Base-by-base conservation (phyloP, 169 alveolate genomes). In the Cryptosporidium baileyi region DNA sequence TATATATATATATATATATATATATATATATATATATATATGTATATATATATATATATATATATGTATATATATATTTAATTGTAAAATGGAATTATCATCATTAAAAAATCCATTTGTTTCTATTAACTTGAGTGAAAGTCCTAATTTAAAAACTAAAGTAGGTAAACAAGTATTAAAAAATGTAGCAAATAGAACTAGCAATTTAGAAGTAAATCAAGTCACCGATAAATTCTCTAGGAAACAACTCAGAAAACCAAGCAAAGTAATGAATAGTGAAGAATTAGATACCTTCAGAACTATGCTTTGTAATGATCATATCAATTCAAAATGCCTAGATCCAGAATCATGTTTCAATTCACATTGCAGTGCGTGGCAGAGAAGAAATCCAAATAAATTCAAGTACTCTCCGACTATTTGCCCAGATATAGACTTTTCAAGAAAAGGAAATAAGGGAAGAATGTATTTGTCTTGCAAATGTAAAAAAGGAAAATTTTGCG, bases 281-380 rank as follows among this genome's bases (percentile, higher is more conserved):
- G 67, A 74, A 41, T 26, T 74, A 51, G 43, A 57, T 57, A 17
- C 43, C 15, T 74, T 74, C 36, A 51, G 85, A 51, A 74, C 85
- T 26, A 28, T 54, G 22, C 15, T 74, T 36, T 74, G 85, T 28
- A 74, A 51, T 57, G 85, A 74, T 41, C 85, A 74, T 17, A 28
- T 74, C 15, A 74, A 74, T 38, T 74, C 85, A 17, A 74, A 74
- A 3, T 74, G 85, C n/a, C 24, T 74, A 3, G 74, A 74, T 40
- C 85, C 85, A 22, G 85, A 74, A 34, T 26, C 74, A 30, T 74
- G 85, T 45, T 74, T 74, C 60, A n/a, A 52, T 34, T 74, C 85
- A 9, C 85, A 74, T 30, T 74, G 85, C 22, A 38, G 62, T 74
- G 85, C 85, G 36, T 74, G 85, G 85, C 85, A 74, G 54, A 60